Percentiles rank a stretch among this genome's conserved stretches.
Evolutionary conservation across 495 filamentous ascomycete species (phyloP).

Genomic region (Cudoniella acicularis): DNA sequence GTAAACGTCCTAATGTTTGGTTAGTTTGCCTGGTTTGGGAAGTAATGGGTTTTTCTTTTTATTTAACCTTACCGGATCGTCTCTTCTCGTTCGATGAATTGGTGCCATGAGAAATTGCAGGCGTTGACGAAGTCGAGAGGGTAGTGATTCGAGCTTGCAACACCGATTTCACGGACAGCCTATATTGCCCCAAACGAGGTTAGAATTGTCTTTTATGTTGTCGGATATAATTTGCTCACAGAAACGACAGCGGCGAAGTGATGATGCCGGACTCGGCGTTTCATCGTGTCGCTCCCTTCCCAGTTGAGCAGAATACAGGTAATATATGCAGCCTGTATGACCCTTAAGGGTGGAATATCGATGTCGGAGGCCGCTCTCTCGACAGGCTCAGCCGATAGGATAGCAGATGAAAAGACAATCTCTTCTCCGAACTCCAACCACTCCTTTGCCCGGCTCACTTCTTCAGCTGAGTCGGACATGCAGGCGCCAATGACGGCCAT

Average conservation of each 20-base stretch:
- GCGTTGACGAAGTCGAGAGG: neutral
- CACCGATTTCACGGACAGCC: constrained; percentile 7
- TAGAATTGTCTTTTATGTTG: neutral
- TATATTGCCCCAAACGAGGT: neutral
- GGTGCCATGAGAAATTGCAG: constrained; percentile 1
- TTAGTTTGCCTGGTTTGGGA: neutral
- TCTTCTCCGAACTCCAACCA: constrained; percentile 12
- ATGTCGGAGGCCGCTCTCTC: neutral
- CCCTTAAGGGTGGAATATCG: neutral
- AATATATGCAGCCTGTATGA: constrained; percentile 11
- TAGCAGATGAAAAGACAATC: constrained; percentile 2
- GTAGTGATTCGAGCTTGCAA: neutral
- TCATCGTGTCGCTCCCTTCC: constrained; percentile 9
- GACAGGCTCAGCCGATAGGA: constrained; percentile 4
- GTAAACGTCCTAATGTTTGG: constrained; percentile 4
- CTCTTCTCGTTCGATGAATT: constrained; percentile 7
- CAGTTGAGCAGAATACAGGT: constrained; percentile 10
- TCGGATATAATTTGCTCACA: neutral
- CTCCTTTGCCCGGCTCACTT: neutral
- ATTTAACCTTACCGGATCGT: constrained; percentile 1
- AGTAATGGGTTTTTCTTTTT: neutral
- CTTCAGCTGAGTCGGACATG: neutral
- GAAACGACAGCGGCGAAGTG: constrained; percentile 4
- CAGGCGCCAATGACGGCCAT: constrained; percentile 12
- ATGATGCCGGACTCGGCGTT: constrained; percentile 4